Conservation (phyloP, 2,329 filamentous ascomycete species). For the Leptographium galeiforme region DNA sequence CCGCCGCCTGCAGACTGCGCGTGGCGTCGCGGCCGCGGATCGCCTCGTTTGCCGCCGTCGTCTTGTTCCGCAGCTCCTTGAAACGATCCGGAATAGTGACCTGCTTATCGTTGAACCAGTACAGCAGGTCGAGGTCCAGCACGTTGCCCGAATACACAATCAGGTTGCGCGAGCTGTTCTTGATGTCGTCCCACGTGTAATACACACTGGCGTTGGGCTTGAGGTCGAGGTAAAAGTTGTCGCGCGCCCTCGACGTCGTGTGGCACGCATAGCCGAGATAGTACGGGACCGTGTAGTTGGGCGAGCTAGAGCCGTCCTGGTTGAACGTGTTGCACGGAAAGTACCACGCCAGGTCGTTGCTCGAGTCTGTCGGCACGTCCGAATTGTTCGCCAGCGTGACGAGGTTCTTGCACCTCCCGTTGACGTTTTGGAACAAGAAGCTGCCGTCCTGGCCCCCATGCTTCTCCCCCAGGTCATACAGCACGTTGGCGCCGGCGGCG, state of each 20-base stretch:
- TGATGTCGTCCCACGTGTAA: conserved; percentile 90
- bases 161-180: conserved; percentile 76
- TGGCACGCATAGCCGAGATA: conserved; percentile 86
- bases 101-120: conserved; percentile 78
- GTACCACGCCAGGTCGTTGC: conserved; percentile 80
- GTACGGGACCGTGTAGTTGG: conserved; percentile 60
- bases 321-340: conserved; percentile 88
- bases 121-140: conserved; percentile 73
- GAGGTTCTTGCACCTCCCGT: conserved; percentile 85
- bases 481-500: conserved; percentile 57
- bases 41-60: conserved; percentile 41
- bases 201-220: conserved; percentile 71
- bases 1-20: conserved; percentile 64
- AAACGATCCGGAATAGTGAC: conserved; percentile 67
- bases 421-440: conserved; percentile 97
- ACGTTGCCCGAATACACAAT: conserved; percentile 92
- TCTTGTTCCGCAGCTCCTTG: conserved; percentile 61
- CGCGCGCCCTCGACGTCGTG: conserved; percentile 54
- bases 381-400: conserved; percentile 61
- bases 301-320: conserved; percentile 73
- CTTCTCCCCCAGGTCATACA: conserved; percentile 73
- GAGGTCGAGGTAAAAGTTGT: conserved; percentile 61
- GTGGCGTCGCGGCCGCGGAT: conserved; percentile 82
- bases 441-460: conserved; percentile 85
- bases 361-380: conserved; percentile 62